Evolutionary conservation across 768 basidiomycete species (phyloP).

Genomic region (Rhodotorula sphaerocarpa): DNA sequence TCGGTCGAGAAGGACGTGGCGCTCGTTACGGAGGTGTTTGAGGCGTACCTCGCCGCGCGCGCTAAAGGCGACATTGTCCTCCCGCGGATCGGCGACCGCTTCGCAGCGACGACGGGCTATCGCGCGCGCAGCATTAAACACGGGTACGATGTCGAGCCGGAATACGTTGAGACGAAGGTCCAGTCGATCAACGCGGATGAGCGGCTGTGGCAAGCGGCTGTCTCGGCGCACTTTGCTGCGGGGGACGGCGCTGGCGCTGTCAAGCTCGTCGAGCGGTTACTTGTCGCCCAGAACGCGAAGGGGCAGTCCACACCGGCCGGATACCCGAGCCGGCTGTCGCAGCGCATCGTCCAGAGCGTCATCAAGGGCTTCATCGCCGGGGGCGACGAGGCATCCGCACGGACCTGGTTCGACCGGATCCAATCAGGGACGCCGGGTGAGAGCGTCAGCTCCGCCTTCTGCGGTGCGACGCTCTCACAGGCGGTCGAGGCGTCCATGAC

Average conservation of each 20-base stretch:
- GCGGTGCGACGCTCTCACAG: conserved; percentile 7
- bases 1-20: conserved; percentile 27
- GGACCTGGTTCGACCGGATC: conserved; percentile 51
- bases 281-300: conserved; percentile 13
- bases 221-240: conserved; percentile 52
- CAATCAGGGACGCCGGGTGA: not conserved
- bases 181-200: conserved; percentile 55
- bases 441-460: conserved; percentile 7
- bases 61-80: not conserved
- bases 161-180: conserved; percentile 34
- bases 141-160: conserved; percentile 5
- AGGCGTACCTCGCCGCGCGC: conserved; percentile 21
- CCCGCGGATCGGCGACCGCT: no score
- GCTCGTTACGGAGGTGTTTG: conserved; percentile 21
- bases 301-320: conserved; percentile 12
- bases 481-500: conserved; percentile 7
- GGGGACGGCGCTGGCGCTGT: conserved; percentile 37
- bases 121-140: conserved; percentile 14
- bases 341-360: conserved; percentile 36
- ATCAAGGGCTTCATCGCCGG: conserved; percentile 49
- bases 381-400: conserved; percentile 54
- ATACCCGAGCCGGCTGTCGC: conserved; percentile 45
- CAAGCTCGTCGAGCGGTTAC: conserved; percentile 29
- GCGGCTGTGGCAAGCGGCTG: conserved; percentile 55
- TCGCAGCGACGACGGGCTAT: not conserved